Evolutionary conservation across 208 protist species (phyloP), one percentile per base, ranked within the genome.

Genomic region (Porcisia deanei): DNA sequence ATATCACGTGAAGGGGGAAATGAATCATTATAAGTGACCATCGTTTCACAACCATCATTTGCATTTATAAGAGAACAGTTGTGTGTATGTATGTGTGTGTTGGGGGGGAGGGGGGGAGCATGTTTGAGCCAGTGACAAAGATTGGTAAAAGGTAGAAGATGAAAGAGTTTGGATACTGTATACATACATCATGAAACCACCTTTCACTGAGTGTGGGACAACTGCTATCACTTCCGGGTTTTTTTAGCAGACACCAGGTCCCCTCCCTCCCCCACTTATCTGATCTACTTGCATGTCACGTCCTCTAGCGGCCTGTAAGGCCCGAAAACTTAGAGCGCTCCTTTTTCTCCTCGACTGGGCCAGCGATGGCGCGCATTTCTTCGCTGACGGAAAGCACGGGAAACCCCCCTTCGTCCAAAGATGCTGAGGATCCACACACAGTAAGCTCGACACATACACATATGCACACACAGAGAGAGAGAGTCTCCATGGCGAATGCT

Each of bases 131-230:
- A 52, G 63, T 52, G 8, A 49, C 37, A 25, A 54, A 58, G 54
- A 47, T 72, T 41, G 39, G 63, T 71, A 58, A 59, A 25, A 71
- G 68, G 37, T 14, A 41, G 25, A 60, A 34, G 69, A 75, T 3
- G 45, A 65, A 59, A 75, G 54, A 65, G 57, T 53, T 14, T 43
- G 9, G 25, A 71, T 18, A 57, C 10, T 37, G 66, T 25, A 37
- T n/a, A 30, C 16, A 22, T n/a, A 67, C 14, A 9, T 25, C 63
- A 22, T n/a, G 22, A 14, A 43, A 34, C 10, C 41, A 49, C 63
- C 3, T 49, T 34, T 30, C 63, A 67, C 47, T 67, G 20, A 3
- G 47, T 67, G 20, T 67, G 63, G 22, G 22, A 4, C 14, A 9
- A 43, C 22, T 6, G 41, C 18, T 7, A 12, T 47, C 25, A n/a